These are phyloP conservation scores for Musa acuminata DNA, from an alignment of 176 grass and related monocot genomes.

Conservation along the genomic window DNA sequence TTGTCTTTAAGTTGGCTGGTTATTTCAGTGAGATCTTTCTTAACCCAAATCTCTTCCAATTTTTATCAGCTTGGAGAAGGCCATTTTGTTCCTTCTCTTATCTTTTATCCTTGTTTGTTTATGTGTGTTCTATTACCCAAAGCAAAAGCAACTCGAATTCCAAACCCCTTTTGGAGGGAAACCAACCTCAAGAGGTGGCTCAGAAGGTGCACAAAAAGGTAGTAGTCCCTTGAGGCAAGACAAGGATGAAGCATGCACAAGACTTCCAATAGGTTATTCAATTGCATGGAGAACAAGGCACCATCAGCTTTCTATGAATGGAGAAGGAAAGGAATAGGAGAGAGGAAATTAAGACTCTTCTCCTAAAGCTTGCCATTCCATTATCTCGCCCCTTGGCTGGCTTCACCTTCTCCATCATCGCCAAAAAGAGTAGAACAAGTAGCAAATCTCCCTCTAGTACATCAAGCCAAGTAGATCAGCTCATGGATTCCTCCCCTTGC, in stretches of 20 bases:
- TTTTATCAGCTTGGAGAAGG: constrained; percentile 42
- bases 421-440: constrained; percentile 27
- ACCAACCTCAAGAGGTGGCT: neutral
- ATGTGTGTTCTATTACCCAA: neutral
- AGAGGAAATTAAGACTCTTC: constrained; percentile 45
- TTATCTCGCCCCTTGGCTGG: constrained; percentile 48
- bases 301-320: constrained; percentile 39
- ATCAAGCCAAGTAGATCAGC: constrained; percentile 20
- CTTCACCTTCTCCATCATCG: constrained; percentile 54
- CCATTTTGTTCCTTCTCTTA: constrained; percentile 27
- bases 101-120: neutral
- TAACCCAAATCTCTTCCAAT: too few relatives aligned
- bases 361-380: constrained; percentile 55
- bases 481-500: constrained; percentile 14
- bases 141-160: neutral
- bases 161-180: neutral
- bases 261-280: neutral
- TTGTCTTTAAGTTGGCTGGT: too few relatives aligned
- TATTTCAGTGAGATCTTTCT: too few relatives aligned
- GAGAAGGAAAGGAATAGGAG: constrained; percentile 33
- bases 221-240: neutral
- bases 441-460: constrained; percentile 14
- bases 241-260: neutral
- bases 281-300: constrained; percentile 28
- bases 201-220: neutral